phyloP scores from a whole-genome alignment of 306 rosid species.

The Quercus alba region DNA sequence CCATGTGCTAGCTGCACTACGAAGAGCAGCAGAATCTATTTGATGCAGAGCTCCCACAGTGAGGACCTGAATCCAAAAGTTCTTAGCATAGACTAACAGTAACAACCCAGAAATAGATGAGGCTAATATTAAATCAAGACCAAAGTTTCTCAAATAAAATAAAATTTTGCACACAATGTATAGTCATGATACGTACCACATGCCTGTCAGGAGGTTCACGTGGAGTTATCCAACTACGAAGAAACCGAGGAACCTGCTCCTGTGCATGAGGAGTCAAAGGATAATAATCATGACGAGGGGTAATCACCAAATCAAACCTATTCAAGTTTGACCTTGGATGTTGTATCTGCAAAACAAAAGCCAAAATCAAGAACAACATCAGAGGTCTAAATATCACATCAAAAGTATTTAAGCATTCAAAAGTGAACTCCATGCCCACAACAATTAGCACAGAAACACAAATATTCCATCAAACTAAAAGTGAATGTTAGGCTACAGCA shows the following conservation, averaged over 20 bases:
- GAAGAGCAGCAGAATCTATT: conserved; percentile 76
- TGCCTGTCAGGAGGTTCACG: conserved; percentile 77
- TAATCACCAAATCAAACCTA: conserved; percentile 87
- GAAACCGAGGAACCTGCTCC: conserved; percentile 72
- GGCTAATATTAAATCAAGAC: conserved; percentile 17
- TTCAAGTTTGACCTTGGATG: conserved; percentile 80
- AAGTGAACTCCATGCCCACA: neutral
- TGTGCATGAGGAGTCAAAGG: conserved; percentile 75
- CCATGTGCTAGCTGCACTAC: conserved; percentile 79
- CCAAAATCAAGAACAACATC: neutral
- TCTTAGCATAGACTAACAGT: conserved; percentile 6
- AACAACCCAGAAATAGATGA: conserved; percentile 4
- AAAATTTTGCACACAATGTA: conserved; percentile 3
- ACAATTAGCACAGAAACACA: neutral
- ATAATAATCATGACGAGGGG: conserved; percentile 91
- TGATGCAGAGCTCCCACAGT: conserved; percentile 86
- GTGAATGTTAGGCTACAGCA: neutral
- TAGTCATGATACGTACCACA: conserved; percentile 60
- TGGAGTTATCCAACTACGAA: conserved; percentile 87
- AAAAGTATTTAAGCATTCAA: neutral
- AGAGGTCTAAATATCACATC: neutral
- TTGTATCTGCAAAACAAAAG: conserved; percentile 37
- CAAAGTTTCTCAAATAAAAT: conserved; percentile 3
- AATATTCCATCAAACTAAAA: neutral
- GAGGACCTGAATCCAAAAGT: conserved; percentile 58